Percentiles rank a stretch among this genome's conserved stretches.
phyloP scores from a whole-genome alignment of 768 basidiomycete genomes.

The Daedalea quercina region DNA sequence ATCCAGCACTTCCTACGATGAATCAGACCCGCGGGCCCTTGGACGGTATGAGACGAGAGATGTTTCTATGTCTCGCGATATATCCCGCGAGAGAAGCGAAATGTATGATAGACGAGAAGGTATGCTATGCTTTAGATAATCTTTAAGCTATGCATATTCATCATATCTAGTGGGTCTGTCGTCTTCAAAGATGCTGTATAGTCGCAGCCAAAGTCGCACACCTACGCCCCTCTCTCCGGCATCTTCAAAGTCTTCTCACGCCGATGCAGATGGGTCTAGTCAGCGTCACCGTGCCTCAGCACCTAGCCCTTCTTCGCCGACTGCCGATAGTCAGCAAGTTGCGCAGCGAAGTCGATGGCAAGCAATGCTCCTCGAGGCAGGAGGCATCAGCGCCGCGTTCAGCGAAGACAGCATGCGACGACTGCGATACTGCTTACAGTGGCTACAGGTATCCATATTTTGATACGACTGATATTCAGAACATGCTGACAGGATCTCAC shows the following conservation, averaged over 20 bases:
- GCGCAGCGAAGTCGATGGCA: slow-evolving; percentile 81
- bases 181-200: background rate
- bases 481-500: background rate
- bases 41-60: slow-evolving; percentile 9
- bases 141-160: background rate
- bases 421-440: slow-evolving; percentile 79
- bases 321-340: slow-evolving; percentile 38
- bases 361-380: slow-evolving; percentile 76
- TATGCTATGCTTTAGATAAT: background rate
- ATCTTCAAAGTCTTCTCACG: background rate
- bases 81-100: slow-evolving; percentile 3
- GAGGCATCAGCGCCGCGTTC: slow-evolving; percentile 80
- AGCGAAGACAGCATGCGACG: slow-evolving; percentile 89
- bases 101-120: slow-evolving; percentile 6
- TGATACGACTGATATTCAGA: background rate
- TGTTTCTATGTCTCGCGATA: slow-evolving; percentile 10
- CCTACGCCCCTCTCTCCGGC: slow-evolving; percentile 10
- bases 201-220: slow-evolving; percentile 7
- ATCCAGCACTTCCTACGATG: slow-evolving; percentile 2
- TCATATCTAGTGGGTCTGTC: background rate
- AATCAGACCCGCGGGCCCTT: background rate
- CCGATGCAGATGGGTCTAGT: background rate
- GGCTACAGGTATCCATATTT: slow-evolving; percentile 58
- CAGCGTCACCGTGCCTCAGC: background rate
- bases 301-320: background rate